These are phyloP conservation scores for Claviceps fusiformis DNA, from an alignment of 2,329 filamentous ascomycete genomes.

Conservation along the genomic window DNA sequence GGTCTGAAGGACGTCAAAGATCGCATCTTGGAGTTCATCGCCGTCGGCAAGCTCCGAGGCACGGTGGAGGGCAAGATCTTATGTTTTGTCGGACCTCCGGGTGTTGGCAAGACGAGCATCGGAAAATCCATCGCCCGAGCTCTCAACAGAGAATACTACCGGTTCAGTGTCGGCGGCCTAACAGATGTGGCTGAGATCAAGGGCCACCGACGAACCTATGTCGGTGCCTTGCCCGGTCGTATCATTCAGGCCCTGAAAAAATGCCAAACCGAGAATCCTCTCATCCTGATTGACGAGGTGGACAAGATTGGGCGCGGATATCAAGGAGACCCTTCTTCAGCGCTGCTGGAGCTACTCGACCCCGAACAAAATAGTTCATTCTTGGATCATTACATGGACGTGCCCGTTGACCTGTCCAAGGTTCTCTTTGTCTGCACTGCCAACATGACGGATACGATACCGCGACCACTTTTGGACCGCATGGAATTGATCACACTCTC, in stretches of 20 bases:
- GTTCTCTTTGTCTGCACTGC: constrained; percentile 97
- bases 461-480: constrained; percentile 79
- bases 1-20: constrained; percentile 97
- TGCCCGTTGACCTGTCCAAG: constrained; percentile 92
- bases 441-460: constrained; percentile 98
- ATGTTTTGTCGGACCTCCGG: constrained; percentile 92
- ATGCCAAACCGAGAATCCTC: constrained; percentile 94
- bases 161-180: constrained; percentile 92
- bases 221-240: constrained; percentile 85
- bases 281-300: constrained; percentile 92
- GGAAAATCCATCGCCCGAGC: constrained; percentile 95
- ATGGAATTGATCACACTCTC: constrained; percentile 98
- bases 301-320: constrained; percentile 97
- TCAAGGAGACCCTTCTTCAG: constrained; percentile 91
- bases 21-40: constrained; percentile 94
- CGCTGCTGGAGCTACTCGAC: constrained; percentile 82
- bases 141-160: constrained; percentile 90
- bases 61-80: constrained; percentile 97
- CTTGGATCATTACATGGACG: constrained; percentile 96
- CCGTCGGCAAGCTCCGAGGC: constrained; percentile 89
- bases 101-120: constrained; percentile 97
- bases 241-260: constrained; percentile 99
- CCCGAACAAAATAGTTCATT: constrained; percentile 97
- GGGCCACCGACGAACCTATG: constrained; percentile 89
- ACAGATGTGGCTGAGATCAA: constrained; percentile 99